Base-by-base conservation (phyloP, 1,139 yeast genomes). In the Candida sp. region DNA sequence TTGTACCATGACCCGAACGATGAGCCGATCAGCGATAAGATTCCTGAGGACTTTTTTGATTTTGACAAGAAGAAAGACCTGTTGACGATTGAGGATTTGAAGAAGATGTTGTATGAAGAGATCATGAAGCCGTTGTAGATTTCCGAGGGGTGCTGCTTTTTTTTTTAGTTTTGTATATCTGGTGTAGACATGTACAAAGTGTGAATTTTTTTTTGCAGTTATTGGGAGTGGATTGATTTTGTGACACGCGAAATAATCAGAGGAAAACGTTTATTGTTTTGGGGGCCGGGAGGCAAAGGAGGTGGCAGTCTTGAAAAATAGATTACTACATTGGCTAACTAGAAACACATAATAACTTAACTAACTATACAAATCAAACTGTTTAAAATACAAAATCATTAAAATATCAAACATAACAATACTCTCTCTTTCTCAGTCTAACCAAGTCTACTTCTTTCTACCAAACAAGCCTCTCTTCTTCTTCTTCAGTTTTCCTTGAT, bases 401-500 rank as follows among this genome's bases (percentile, higher is more conserved):
- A 25, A 11, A 41, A 30, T 17, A 17, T 9, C 37, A n/a, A 30
- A 42, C 11, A 23, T n/a, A 11, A 32, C 17, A 42, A 11, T 8
- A 42, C 17, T 17, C 17, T 17, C 17, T 17, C 17, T 17, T 17
- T 17, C 17, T 17, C 17, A 17, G 17, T 17, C 17, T 17, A 17
- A 17, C 17, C 17, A 17, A 17, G 7, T 28, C 53, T 60, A 58
- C 62, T 69, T 69, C 61, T 86, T 90, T 65, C 86, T 81, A 48
- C 96, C 90, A 66, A 91, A 90, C 47, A 90, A 68, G 1, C 94
- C 90, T 65, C 79, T 78, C 80, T 85, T 88, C 51, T 62, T 62
- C 67, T 77, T 76, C 58, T 69, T 68, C 9, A 28, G 75, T 55
- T 68, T 67, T 53, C 63, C 65, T 35, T 63, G 68, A 43, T 67